Base-by-base conservation (phyloP, 1,139 yeast species). In the Blastobotrys elegans region DNA sequence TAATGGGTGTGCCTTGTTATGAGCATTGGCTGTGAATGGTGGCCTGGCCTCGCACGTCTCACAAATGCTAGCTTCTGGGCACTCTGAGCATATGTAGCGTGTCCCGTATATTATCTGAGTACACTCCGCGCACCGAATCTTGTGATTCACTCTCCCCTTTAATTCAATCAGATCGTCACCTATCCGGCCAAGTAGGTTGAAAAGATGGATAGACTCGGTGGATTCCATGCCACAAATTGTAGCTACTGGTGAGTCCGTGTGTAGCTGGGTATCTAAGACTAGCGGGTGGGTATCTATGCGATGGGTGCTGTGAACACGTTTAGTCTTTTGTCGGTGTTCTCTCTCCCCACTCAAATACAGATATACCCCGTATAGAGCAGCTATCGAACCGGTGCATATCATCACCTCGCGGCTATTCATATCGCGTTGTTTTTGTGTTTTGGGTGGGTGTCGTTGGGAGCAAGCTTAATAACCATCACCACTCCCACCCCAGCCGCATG, bases 41-140 rank as follows among this genome's bases (percentile, higher is more conserved):
- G 21, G 24, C n/a, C 49, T 3, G 52, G 47, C 42, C 36, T 59
- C 63, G 40, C 63, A 59, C 5, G 35, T 31, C 37, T 53, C 52
- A 29, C 61, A 57, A 14, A 56, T 16, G 17, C 42, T 44, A 8
- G 46, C 37, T 17, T 38, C 42, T 21, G 40, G 26, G 40, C 60
- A 57, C 36, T 52, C 52, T 2, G 54, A 43, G 37, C 60, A 57
- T 8, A 47, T 40, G 40, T 52, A 56, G n/a, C 54, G 47, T 7
- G 46, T 43, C 6, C 60, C 59, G 11, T 21, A 36, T 29, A 50
- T 39, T 13, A 18, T 33, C 7, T 21, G n/a, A n/a, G 14, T 26
- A 8, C 20, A 16, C 22, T 26, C 14, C 11, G 14, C 14, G 30
- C 32, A 26, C 11, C 8, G 5, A 4, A 31, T 24, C 11, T 32